Evolutionary conservation across 2,329 filamentous ascomycete species (phyloP), one percentile per base, ranked within the genome.

Genomic region (Pleomassaria siparia): DNA sequence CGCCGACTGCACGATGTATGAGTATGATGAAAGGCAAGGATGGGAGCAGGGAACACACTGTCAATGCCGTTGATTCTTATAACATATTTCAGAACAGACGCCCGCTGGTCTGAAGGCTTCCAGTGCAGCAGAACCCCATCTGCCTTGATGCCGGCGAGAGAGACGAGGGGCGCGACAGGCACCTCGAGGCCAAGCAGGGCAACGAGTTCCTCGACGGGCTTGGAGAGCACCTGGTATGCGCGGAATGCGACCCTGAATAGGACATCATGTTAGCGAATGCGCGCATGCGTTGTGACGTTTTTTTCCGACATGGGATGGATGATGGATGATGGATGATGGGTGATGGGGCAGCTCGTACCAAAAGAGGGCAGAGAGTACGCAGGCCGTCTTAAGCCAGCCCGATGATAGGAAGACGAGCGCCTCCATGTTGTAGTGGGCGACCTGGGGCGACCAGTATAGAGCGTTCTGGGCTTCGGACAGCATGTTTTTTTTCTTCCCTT

Each of bases 41-140:
- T 47, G 35, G 28, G 43, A 33, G 11, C 2, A 6, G 16, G n/a
- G 49, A 32, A 53, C 84, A 70, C 72, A 94, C 89, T 89, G 74
- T 90, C 89, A 35, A 92, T 86, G 33, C 92, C 92, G 71, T 99
- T 97, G 55, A 99, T 86, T 68, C 95, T 89, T 43, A 99, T 89
- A 37, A 92, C 81, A 66, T 95, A 94, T 73, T 91, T 95, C 44
- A 90, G 81, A 44, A 95, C 88, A 2, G 88, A 81, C 52, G 80
- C 78, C 35, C 81, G 77, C 54, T 78, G 76, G 53, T 83, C 82
- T 0, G 89, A 86, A 50, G 86, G 82, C 52, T 91, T 89, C 94
- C 94, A 99, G 70, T 91, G 91, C 35, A 99, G 79, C 24, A 91
- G 88, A 25, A 95, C 88, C 47, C 91, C 89, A 68, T 95, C 89